Conservation (phyloP, 1,284 basidiomycete species). For the Tilletia caries region DNA sequence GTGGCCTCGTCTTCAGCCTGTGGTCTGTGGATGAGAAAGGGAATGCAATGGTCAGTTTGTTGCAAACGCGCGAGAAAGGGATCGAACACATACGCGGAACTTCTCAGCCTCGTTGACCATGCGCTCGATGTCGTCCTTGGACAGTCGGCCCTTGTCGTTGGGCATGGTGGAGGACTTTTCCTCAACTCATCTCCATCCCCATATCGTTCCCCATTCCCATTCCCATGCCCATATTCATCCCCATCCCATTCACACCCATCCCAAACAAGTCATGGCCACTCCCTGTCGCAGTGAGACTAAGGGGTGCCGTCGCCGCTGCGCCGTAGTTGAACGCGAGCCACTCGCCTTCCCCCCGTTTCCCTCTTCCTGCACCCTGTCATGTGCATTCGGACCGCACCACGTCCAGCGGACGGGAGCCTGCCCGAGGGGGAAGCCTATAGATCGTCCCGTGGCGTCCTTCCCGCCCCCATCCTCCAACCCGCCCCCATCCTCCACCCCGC, state of each 20-base stretch:
- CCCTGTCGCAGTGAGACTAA: neutral
- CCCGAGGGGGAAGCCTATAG: too few species aligned
- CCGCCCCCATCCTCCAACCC: neutral
- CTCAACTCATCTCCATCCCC: neutral
- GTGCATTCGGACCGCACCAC: neutral
- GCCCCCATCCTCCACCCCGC: too few species aligned
- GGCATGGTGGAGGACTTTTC: neutral
- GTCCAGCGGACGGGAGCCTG: neutral
- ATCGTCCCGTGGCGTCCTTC: too few species aligned
- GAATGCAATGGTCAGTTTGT: too few species aligned
- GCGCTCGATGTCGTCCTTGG: too few species aligned
- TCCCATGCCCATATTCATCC: neutral
- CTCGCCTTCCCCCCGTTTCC: neutral
- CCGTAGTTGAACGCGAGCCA: slow-evolving; percentile 2
- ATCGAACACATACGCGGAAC: too few species aligned
- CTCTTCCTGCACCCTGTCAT: neutral
- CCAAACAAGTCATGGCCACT: neutral
- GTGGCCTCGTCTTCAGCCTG: slow-evolving; percentile 59
- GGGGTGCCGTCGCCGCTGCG: neutral
- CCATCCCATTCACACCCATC: neutral
- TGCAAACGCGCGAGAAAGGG: too few species aligned
- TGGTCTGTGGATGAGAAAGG: too few species aligned
- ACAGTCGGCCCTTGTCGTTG: too few species aligned
- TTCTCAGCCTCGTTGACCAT: too few species aligned
- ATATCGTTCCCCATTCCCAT: neutral